Percentiles rank a stretch among this genome's conserved stretches.
Conservation (phyloP, 129 eudicot species). For the Tanacetum coccineum region DNA sequence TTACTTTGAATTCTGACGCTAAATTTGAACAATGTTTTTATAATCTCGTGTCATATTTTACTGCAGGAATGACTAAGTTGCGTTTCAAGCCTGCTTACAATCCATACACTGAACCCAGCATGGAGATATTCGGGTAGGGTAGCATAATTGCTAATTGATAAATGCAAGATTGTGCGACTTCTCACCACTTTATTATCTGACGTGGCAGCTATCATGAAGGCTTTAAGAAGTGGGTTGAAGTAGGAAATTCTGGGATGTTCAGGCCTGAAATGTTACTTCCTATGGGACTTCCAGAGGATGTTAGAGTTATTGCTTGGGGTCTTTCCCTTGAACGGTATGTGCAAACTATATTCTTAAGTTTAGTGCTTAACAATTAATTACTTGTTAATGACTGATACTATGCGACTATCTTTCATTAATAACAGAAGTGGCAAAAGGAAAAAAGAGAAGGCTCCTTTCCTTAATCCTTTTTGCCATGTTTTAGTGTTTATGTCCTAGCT, state of each 20-base stretch:
- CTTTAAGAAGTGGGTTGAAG: constrained; percentile 88
- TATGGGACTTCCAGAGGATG: constrained; percentile 98
- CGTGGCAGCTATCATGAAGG: constrained; percentile 86
- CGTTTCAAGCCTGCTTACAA: constrained; percentile 98
- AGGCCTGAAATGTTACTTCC: constrained; percentile 98
- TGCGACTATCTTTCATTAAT: neutral
- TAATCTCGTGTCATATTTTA: neutral
- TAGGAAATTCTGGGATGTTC: constrained; percentile 98
- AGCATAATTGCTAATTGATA: neutral
- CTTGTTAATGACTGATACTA: neutral
- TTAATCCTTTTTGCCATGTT: no score
- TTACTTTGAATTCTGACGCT: no score
- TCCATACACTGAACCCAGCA: constrained; percentile 98
- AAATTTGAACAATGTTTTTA: no score
- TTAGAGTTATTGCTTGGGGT: constrained; percentile 94
- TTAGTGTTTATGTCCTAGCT: no score
- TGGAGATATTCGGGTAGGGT: constrained; percentile 88
- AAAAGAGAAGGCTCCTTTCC: no score
- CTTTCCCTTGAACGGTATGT: constrained; percentile 77
- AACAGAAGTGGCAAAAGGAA: no score
- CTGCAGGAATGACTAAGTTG: constrained; percentile 85
- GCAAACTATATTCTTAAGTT: constrained; percentile 2
- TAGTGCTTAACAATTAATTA: neutral
- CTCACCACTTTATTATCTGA: neutral
- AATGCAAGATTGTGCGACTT: neutral